Evolutionary conservation across 148 eudicot genomes (phyloP), one percentile per base, ranked within the genome.

Genomic region (Diospyros lotus): DNA sequence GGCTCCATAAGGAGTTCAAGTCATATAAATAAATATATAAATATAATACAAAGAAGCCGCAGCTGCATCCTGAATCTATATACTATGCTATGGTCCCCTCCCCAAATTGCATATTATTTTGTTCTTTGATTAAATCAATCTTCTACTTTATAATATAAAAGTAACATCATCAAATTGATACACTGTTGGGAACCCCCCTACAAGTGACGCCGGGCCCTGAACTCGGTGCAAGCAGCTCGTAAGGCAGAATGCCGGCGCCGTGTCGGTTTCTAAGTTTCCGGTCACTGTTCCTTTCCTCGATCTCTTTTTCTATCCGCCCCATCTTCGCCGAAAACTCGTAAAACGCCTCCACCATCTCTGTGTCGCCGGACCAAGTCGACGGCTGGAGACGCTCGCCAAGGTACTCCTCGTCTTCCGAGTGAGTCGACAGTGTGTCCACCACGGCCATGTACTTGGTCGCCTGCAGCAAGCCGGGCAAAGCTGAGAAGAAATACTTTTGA

Each of bases 181-280:
- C 91, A 71, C 98, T 93, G 80, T 93, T 93, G n/a, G 98, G 98
- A n/a, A 93, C 91, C 5, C 98, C 98, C 83, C 93, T 89, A 79
- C 98, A 86, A 42, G 98, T 93, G 52, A 91, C 98, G 5, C 98
- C 98, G 0, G 98, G 89, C 14, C 79, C 97, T 4, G 98, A 93
- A 60, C 87, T 93, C 18, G 98, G 97, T 58, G 80, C 90, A 76
- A 93, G 89, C 2, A 93, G 94, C 81, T 93, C 98, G 72, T 93
- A 93, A 28, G 98, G 97, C 46, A 93, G 76, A 39, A 91, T 88
- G 8, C 98, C 98, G 9, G 98, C 98, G 9, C 98, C 98, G 76
- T 97, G 89, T 76, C 98, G 83, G 39, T 93, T 91, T 83, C 82
- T 88, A 9, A 93, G 79, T 46, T 71, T 79, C 40, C 85, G 72